Evolutionary conservation across 768 basidiomycete genomes (phyloP), one percentile per base, ranked within the genome.

Genomic region (Neoboletus subvelutipes): DNA sequence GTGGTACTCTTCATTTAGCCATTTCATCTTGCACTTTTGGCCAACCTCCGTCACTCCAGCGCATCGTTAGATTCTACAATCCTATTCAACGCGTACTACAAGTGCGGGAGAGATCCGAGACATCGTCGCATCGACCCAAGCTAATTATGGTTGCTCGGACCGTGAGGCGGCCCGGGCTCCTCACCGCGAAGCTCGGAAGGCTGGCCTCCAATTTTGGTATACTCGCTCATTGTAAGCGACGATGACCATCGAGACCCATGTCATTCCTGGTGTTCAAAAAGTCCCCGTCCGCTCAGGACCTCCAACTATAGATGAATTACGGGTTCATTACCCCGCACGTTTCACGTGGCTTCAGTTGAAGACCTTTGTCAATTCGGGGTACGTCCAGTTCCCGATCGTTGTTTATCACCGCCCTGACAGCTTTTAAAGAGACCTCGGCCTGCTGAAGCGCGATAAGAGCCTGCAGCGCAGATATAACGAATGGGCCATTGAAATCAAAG

Each of bases 291-390:
- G 79, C 12, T 76, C 75, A n/a, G 88, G 90, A 0, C 84, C 78
- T 22, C 90, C 90, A 13, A 89, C 88, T 1, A 73, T 70, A 37
- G 84, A 85, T 50, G 90, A 92, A 62, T 71, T 92, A 7, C 68
- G 83, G 9, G 77, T 72, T 1, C 73, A 89, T 66, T 92, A 92
- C 65, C 90, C 90, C 15, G 78, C 86, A 5, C 84, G 81, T 59
- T 90, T 90, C 61, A 88, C 89, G 0, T 92, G 88, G 87, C 60
- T 70, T 10, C 84, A 92, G 67, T 73, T 92, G 28, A 91, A 85
- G 73, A 80, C 83, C 5, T 91, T 92, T 60, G 78, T 92, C 48
- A 88, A 86, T 66, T 88, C 90, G 55, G 90, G 90, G 88, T 88
- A 68, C 42, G 76, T 66, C 49, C 22, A 9, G 24, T 36, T 20